Base-by-base conservation (phyloP, 2,329 filamentous ascomycete species). In the Clarireedia hainanense region DNA sequence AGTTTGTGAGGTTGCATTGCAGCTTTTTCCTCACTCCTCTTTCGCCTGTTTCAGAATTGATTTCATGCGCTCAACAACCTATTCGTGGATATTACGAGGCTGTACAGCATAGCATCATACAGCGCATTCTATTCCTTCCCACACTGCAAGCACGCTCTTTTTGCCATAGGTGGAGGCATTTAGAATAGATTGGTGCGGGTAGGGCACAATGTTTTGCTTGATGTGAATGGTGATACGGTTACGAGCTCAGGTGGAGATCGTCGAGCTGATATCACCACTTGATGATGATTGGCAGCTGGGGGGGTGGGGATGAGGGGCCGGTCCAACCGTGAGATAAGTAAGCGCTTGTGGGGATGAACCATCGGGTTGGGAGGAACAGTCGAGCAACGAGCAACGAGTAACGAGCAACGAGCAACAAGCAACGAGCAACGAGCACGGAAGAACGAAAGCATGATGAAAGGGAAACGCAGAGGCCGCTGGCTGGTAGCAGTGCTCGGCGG, bases 341-440 rank as follows among this genome's bases (percentile, higher is more conserved):
- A 52, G 50, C 42, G 27, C 50, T 52, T 47, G 27, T 52, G 50
- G 30, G 37, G 40, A 47, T 40, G 42, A 52, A 47, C 50, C 50
- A 47, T n/a, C 27, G 14, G 36, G 27, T 52, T 20, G 50, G 50
- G 40, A 47, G 20, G 50, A 34, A 10, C 10, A 34, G 10, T 9
- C 20, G 20, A 20, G 30, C 12, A 12, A 12, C 30, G 10, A 12
- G 30, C 30, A 34, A 9, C 9, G n/a, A n/a, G n/a, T n/a, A n/a
- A n/a, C 17, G 30, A 34, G 12, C 10, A 34, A 34, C 10, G 30
- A 4, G 30, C 12, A 12, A 12, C 30, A 3, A 12, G 30, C 30
- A 34, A 20, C 20, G 20, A 20, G 30, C 12, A 12, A 12, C 30
- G 10, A 12, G 30, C 30, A 34, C 30, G 30, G 30, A 34, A 34